A percentile compares a stretch with the other conserved stretches of the same genome.
Conservation (phyloP, 805 yeast species). For the Yarrowia sp. region DNA sequence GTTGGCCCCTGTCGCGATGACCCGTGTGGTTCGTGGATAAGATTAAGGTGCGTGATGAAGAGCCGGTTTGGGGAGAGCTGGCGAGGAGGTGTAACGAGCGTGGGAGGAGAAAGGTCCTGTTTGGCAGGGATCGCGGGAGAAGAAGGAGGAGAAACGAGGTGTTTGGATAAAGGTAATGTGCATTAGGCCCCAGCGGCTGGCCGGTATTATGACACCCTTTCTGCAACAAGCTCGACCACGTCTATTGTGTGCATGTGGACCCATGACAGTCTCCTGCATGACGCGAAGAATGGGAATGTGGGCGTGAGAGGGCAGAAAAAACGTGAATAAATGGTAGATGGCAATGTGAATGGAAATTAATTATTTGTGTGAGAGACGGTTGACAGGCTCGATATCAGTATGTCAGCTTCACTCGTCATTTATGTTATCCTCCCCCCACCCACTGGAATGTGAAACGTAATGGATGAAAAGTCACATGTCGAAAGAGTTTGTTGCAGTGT, state of each 20-base stretch:
- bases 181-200: conserved; percentile 16
- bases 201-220: conserved; percentile 30
- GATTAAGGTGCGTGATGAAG: conserved; percentile 6
- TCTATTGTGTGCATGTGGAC: conserved; percentile 38
- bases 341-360: too few species aligned
- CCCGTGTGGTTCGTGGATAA: conserved; percentile 31
- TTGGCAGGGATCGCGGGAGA: not conserved
- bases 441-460: conserved; percentile 21
- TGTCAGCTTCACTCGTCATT: too few species aligned
- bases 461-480: conserved; percentile 7
- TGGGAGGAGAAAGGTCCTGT: conserved; percentile 3
- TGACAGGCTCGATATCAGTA: too few species aligned
- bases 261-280: conserved; percentile 38
- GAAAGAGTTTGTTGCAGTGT: conserved; percentile 6
- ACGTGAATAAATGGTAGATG: too few species aligned
- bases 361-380: too few species aligned
- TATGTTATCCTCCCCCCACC: not conserved
- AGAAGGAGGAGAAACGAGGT: not conserved
- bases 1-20: conserved; percentile 32
- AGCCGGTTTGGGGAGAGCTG: not conserved
- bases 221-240: conserved; percentile 30
- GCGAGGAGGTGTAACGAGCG: not conserved
- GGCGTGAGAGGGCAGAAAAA: not conserved
- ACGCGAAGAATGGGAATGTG: conserved; percentile 37
- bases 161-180: conserved; percentile 6